Percentiles rank a stretch among this genome's conserved stretches.
phyloP scores from a whole-genome alignment of 2,329 filamentous ascomycete species.

The Ceratocystis smalleyi region DNA sequence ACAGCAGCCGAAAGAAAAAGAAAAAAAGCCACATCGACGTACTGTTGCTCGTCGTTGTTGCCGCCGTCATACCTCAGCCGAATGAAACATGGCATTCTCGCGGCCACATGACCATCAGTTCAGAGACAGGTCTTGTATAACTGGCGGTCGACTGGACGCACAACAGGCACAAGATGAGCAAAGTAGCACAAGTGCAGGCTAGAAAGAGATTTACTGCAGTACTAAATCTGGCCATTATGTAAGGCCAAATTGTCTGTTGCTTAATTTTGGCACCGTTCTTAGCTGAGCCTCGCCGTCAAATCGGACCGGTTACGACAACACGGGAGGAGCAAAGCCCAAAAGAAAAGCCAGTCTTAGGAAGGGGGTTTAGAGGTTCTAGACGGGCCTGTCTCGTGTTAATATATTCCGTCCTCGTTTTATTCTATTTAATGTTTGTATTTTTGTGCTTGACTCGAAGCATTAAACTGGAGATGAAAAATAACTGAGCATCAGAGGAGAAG shows the following conservation, averaged over 20 bases:
- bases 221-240: too few relatives aligned
- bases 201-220: too few relatives aligned
- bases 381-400: neutral
- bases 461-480: neutral
- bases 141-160: too few relatives aligned
- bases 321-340: neutral
- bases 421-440: neutral
- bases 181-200: too few relatives aligned
- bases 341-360: neutral
- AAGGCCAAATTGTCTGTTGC: too few relatives aligned
- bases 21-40: too few relatives aligned
- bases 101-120: neutral
- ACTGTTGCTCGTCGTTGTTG: neutral
- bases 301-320: neutral
- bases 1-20: too few relatives aligned
- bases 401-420: neutral
- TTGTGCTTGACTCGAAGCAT: neutral
- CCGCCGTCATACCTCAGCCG: neutral
- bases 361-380: neutral
- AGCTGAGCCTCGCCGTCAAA: too few relatives aligned
- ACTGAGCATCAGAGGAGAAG: too few relatives aligned
- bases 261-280: too few relatives aligned
- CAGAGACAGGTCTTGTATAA: too few relatives aligned
- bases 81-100: neutral
- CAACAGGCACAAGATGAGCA: too few relatives aligned